Evolutionary conservation across 345 rosid genomes (phyloP).

Genomic region (Carallia brachiata): DNA sequence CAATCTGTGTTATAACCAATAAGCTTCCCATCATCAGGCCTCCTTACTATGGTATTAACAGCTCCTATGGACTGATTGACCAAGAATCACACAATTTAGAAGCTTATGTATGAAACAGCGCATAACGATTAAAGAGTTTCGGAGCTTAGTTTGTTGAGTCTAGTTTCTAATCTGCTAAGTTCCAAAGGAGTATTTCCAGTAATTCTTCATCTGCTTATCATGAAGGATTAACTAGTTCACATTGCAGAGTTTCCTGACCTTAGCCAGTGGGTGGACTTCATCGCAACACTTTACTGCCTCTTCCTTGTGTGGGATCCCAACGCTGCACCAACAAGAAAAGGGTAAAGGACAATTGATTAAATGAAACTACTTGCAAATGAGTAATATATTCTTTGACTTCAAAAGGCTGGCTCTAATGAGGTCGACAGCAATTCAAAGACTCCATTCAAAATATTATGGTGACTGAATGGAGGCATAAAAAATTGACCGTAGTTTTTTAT

Average conservation of each 20-base stretch:
- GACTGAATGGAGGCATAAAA: too few species aligned
- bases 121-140: background rate
- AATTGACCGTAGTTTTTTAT: too few species aligned
- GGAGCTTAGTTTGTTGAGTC: background rate
- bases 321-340: slow-evolving; percentile 22
- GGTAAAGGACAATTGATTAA: background rate
- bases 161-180: background rate
- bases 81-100: slow-evolving; percentile 15
- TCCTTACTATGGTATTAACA: slow-evolving; percentile 46
- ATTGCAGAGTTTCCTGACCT: slow-evolving; percentile 25
- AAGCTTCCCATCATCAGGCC: slow-evolving; percentile 47
- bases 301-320: slow-evolving; percentile 49
- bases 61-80: slow-evolving; percentile 41
- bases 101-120: background rate
- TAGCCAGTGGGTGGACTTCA: slow-evolving; percentile 47
- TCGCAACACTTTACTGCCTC: slow-evolving; percentile 42
- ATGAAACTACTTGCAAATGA: background rate
- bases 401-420: background rate
- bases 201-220: background rate
- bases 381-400: background rate
- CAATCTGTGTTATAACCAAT: slow-evolving; percentile 48
- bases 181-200: too few species aligned
- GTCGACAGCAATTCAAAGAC: background rate
- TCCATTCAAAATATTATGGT: background rate
- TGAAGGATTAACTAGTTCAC: background rate